phyloP scores from a whole-genome alignment of 2,329 filamentous ascomycete genomes.

The Aspergillus quadrilineatus region DNA sequence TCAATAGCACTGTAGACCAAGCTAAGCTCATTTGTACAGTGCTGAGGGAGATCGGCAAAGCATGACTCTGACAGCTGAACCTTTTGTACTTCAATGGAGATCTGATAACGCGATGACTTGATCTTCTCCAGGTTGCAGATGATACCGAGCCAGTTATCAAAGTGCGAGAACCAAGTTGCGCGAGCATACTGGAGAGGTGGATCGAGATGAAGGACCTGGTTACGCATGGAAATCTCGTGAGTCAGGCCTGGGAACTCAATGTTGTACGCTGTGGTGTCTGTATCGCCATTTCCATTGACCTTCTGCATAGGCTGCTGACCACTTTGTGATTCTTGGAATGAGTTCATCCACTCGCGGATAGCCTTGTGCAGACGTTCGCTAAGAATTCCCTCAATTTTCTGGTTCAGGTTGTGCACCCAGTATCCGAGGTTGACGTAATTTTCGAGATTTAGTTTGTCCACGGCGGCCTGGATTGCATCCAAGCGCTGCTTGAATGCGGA shows the following conservation, averaged over 20 bases:
- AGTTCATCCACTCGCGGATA: conserved; percentile 80
- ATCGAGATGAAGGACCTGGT: conserved; percentile 95
- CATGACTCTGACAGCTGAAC: conserved; percentile 49
- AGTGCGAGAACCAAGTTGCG: conserved; percentile 87
- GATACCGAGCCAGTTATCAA: conserved; percentile 90
- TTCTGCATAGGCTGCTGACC: conserved; percentile 28
- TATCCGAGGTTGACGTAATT: conserved; percentile 89
- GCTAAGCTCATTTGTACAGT: conserved; percentile 75
- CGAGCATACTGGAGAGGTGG: conserved; percentile 88
- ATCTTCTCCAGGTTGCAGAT: conserved; percentile 92
- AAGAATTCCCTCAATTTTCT: conserved; percentile 76
- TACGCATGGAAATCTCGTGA: conserved; percentile 95
- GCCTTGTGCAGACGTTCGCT: conserved; percentile 80
- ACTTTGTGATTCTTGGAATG: conserved; percentile 65
- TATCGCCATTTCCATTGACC: conserved; percentile 25
- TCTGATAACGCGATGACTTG: conserved; percentile 92
- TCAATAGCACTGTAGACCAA: conserved; percentile 82
- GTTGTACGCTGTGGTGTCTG: conserved; percentile 33
- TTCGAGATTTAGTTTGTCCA: conserved; percentile 94
- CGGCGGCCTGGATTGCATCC: conserved; percentile 82
- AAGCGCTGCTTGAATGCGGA: conserved; percentile 77
- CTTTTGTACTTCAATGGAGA: conserved; percentile 61
- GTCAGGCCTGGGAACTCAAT: conserved; percentile 57
- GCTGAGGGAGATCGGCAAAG: conserved; percentile 80
- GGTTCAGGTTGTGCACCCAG: conserved; percentile 87